Conservation (phyloP, 495 filamentous ascomycete species). For the Pseudevernia furfuracea region DNA sequence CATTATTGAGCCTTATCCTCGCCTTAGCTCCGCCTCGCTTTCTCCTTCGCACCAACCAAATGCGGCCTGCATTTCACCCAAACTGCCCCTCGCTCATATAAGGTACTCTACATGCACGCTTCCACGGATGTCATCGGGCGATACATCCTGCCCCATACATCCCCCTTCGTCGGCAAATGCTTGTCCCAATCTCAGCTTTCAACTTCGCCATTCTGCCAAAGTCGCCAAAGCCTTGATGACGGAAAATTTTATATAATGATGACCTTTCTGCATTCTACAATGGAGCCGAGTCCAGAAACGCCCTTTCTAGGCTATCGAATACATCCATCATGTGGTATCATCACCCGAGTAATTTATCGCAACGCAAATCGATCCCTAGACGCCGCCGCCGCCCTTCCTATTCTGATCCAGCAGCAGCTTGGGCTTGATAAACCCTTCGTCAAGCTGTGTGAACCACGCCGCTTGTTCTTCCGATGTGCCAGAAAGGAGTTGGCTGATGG, state of each 20-base stretch:
- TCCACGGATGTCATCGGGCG: not conserved
- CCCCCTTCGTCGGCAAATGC: not conserved
- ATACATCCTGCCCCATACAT: not conserved
- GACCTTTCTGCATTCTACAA: not conserved
- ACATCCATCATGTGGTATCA: not conserved
- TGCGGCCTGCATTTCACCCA: not conserved
- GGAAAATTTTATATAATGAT: not conserved
- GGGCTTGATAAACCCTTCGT: constrained; percentile 96
- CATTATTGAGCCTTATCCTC: constrained; percentile 4
- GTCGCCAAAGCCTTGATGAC: not conserved
- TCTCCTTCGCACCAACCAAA: constrained; percentile 1
- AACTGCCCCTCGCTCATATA: constrained; percentile 6
- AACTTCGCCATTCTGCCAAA: not conserved
- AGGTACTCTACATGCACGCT: not conserved
- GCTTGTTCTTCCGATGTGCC: constrained; percentile 81
- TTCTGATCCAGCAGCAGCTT: constrained; percentile 73
- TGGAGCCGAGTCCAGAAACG: not conserved
- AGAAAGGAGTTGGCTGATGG: constrained; percentile 64
- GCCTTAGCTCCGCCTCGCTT: constrained; percentile 1
- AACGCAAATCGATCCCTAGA: not conserved
- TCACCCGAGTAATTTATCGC: not conserved
- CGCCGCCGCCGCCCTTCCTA: constrained; percentile 26
- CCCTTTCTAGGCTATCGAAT: not conserved
- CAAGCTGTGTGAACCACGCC: constrained; percentile 83
- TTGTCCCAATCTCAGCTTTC: not conserved